Percentiles rank a stretch among this genome's conserved stretches.
Conservation (phyloP, 495 filamentous ascomycete genomes). For the Aspergillus haitiensis region DNA sequence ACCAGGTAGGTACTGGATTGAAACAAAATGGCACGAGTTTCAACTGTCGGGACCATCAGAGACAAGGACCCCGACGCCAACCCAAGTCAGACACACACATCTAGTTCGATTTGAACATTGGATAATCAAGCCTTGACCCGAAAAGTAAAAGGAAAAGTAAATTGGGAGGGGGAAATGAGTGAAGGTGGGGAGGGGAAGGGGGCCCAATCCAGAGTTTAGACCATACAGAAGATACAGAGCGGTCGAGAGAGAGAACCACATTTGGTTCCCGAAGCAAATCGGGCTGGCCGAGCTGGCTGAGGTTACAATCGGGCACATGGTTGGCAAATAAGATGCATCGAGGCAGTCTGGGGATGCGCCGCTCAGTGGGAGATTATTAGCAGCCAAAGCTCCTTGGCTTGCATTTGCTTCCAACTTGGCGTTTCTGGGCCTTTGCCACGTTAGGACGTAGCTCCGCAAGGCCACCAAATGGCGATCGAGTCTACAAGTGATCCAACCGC, state of each 20-base stretch:
- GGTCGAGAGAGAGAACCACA: no score
- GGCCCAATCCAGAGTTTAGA: background rate
- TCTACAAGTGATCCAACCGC: background rate
- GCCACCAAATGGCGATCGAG: background rate
- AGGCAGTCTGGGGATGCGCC: conserved; percentile 3
- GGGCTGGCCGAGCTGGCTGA: conserved; percentile 8
- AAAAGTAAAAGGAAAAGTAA: background rate
- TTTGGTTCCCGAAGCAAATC: background rate
- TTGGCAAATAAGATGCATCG: no score
- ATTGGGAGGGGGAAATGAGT: background rate
- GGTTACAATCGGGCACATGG: conserved; percentile 11
- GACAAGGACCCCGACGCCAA: no score
- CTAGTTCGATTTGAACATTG: background rate
- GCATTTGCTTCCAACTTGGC: conserved; percentile 9
- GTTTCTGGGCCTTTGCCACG: conserved; percentile 11
- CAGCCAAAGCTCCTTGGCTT: conserved; percentile 5
- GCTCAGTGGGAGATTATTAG: conserved; percentile 6
- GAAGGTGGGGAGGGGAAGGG: background rate
- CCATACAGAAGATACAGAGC: background rate
- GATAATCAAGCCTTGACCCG: background rate
- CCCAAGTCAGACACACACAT: no score
- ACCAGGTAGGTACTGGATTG: no score
- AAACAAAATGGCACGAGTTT: no score
- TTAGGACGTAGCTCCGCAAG: conserved; percentile 10
- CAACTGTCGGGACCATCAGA: no score